These are phyloP conservation scores for Fusarium humuli DNA, from an alignment of 2,329 filamentous ascomycete species.

Conservation along the genomic window DNA sequence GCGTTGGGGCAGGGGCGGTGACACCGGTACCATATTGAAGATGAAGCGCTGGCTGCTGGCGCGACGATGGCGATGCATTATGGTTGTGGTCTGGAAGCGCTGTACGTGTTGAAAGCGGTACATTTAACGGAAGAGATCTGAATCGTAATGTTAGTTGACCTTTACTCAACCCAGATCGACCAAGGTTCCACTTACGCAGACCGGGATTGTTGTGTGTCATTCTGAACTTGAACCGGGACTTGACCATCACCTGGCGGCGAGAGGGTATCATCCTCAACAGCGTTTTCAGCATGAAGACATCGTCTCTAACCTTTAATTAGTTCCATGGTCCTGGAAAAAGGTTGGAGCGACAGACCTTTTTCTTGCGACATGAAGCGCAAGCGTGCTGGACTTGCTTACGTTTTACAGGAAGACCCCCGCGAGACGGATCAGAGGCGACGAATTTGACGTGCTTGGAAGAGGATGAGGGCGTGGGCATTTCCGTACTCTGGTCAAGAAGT, in stretches of 20 bases:
- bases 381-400: slow-evolving; percentile 70
- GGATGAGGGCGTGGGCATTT: slow-evolving; percentile 36
- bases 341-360: slow-evolving; percentile 57
- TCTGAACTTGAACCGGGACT: slow-evolving; percentile 22
- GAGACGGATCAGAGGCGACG: slow-evolving; percentile 64
- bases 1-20: slow-evolving; percentile 12
- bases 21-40: slow-evolving; percentile 33
- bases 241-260: slow-evolving; percentile 15
- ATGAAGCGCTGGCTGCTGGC: background rate
- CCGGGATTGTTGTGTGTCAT: slow-evolving; percentile 46
- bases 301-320: slow-evolving; percentile 52
- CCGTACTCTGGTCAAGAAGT: background rate
- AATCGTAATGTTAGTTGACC: background rate
- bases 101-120: slow-evolving; percentile 16
- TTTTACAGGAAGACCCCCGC: slow-evolving; percentile 66
- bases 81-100: slow-evolving; percentile 23
- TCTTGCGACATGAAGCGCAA: slow-evolving; percentile 65
- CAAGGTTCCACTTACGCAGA: slow-evolving; percentile 46
- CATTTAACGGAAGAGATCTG: slow-evolving; percentile 27
- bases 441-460: slow-evolving; percentile 61
- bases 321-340: background rate
- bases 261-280: slow-evolving; percentile 43
- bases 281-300: slow-evolving; percentile 57
- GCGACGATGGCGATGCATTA: background rate
- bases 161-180: background rate